phyloP scores from a whole-genome alignment of 2,329 filamentous ascomycete genomes.

The Aureobasidium melanogenum region DNA sequence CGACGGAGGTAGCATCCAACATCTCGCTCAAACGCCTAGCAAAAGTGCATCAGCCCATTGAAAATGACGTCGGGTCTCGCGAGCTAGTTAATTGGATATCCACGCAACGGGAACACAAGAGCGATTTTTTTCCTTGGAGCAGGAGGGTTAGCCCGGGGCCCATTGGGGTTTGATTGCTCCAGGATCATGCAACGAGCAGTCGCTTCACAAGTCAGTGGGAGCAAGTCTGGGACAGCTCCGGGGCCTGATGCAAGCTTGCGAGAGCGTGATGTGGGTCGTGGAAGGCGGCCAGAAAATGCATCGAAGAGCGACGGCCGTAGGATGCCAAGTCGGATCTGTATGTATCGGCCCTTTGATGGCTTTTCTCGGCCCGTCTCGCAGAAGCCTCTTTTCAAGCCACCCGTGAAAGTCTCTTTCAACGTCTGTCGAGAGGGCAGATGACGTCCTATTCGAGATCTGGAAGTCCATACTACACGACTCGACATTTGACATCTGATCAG shows the following conservation, averaged over 20 bases:
- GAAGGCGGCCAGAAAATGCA: conserved; percentile 8
- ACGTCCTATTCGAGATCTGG: not conserved
- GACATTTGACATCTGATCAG: not conserved
- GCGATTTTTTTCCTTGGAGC: conserved; percentile 3
- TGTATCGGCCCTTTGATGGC: conserved; percentile 11
- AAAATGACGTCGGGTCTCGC: not conserved
- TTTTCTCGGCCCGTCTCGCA: conserved; percentile 10
- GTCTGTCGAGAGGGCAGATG: not conserved
- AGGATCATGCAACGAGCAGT: not conserved
- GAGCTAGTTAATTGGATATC: not conserved
- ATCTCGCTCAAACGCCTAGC: conserved; percentile 6
- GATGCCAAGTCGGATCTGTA: not conserved
- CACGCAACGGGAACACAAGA: conserved; percentile 1
- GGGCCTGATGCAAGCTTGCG: conserved; percentile 2
- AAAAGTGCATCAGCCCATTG: not conserved
- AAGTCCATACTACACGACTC: not conserved
- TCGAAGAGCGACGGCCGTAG: conserved; percentile 5
- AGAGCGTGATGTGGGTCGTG: conserved; percentile 1
- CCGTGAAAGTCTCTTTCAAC: conserved; percentile 9
- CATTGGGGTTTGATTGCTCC: conserved; percentile 10
- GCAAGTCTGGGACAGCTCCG: not conserved
- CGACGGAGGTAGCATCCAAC: not conserved
- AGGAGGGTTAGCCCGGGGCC: conserved; percentile 5
- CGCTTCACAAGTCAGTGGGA: conserved; percentile 1
- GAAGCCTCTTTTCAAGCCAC: conserved; percentile 3